A percentile compares a stretch with the other conserved stretches of the same genome.
phyloP scores from a whole-genome alignment of 805 yeast species.

The Danielia oregonensis region DNA sequence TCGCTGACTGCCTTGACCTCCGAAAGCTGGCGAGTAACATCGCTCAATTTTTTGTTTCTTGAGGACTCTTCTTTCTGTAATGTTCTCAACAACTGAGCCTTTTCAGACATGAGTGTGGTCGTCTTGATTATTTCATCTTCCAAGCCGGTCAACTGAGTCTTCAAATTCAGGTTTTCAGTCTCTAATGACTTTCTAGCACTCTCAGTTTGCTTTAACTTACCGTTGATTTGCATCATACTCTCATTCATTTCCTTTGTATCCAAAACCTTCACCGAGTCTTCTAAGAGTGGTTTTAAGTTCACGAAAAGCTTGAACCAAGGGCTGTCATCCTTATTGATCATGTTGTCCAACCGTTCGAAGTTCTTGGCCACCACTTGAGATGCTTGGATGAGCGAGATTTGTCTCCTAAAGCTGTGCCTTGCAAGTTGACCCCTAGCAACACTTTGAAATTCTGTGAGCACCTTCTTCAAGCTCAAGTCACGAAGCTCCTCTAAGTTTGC shows the following conservation, averaged over 20 bases:
- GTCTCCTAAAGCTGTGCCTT: slow-evolving; percentile 44
- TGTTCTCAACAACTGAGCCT: slow-evolving; percentile 42
- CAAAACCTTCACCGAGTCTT: slow-evolving; percentile 56
- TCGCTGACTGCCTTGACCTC: slow-evolving; percentile 29
- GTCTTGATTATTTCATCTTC: slow-evolving; percentile 32
- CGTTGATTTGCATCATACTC: slow-evolving; percentile 50
- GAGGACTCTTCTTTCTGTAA: slow-evolving; percentile 39
- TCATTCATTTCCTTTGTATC: slow-evolving; percentile 56
- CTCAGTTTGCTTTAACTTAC: slow-evolving; percentile 36
- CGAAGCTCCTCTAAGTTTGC: slow-evolving; percentile 76
- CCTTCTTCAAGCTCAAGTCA: slow-evolving; percentile 55
- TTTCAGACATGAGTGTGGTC: slow-evolving; percentile 36
- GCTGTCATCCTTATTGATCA: slow-evolving; percentile 22
- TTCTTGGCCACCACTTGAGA: slow-evolving; percentile 64
- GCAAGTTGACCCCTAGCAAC: slow-evolving; percentile 58
- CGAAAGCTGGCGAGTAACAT: slow-evolving; percentile 24
- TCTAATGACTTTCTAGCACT: slow-evolving; percentile 25
- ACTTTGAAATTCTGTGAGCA: slow-evolving; percentile 62
- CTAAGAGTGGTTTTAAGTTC: slow-evolving; percentile 71
- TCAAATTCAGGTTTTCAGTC: slow-evolving; percentile 37
- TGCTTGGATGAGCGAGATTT: slow-evolving; percentile 63
- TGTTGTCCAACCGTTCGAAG: slow-evolving; percentile 54
- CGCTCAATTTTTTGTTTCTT: slow-evolving; percentile 25
- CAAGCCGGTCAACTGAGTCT: slow-evolving; percentile 28
- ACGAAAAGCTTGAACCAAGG: slow-evolving; percentile 74